Base-by-base conservation (phyloP, 163 green algal species). In the Picocystis sp. region DNA sequence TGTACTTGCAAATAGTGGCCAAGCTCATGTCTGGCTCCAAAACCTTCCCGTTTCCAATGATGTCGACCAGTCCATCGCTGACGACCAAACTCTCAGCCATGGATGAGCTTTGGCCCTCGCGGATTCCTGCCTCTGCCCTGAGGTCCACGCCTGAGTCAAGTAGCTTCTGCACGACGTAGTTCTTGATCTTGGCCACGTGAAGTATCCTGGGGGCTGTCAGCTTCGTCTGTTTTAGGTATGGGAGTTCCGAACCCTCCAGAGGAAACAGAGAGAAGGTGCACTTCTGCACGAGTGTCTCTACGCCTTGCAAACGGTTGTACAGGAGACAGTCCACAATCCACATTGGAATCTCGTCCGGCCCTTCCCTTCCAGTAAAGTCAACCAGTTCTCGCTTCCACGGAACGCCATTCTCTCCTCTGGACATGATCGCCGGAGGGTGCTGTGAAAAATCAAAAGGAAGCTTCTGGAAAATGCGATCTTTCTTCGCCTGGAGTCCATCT, bases 141-240 rank as follows among this genome's bases (percentile, higher is more conserved):
- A 69, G 35, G 35, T 60, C 35, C 9, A 23, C 44, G 5, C 22
- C 44, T 11, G 21, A 50, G 21, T 50, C 22, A 23, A 38, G 29
- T 58, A 67, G 44, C 52, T 43, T 50, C 44, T 67, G 45, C 11
- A 71, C 21, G 12, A 67, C 60, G 23, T 65, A 67, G 52, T 64
- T 67, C 45, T 62, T 70, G 8, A 69, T 80, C 74, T 94, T 94
- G 55, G 79, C 62, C 2, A 92, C 63, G 42, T 71, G 63, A 56
- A 94, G 65, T 57, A 94, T 90, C n/a, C 75, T 63, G 0, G 84
- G 84, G 12, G 84, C 84, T 45, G 80, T 92, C 21, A 94, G 76
- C 49, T 82, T 75, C 60, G 57, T 74, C 55, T 93, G 81, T 33
- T 77, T 51, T 54, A 94, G 52, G 22, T 57, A 64, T 2, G 83